These are phyloP conservation scores for Microsporum ferrugineum DNA, from an alignment of 2,329 filamentous ascomycete species.

Conservation along the genomic window DNA sequence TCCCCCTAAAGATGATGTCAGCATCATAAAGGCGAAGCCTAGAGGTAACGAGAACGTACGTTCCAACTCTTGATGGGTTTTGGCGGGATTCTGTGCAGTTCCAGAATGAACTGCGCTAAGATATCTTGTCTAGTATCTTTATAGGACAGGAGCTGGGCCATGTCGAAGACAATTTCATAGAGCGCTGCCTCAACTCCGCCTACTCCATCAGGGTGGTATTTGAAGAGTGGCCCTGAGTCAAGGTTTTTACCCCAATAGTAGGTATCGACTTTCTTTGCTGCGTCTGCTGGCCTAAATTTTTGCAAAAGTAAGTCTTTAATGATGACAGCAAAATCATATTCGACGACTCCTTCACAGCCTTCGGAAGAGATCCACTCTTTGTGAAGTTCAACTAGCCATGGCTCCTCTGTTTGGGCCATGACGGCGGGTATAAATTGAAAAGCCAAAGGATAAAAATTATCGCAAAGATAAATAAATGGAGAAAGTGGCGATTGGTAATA, in stretches of 20 bases:
- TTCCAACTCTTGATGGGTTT: not conserved
- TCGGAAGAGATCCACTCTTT: not conserved
- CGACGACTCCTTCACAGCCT: not conserved
- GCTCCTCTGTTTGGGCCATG: not conserved
- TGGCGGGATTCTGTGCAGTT: conserved; percentile 5
- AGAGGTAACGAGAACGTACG: not conserved
- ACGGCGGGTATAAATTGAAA: not conserved
- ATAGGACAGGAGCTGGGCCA: not conserved
- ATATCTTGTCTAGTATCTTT: conserved; percentile 7
- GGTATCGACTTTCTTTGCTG: not conserved
- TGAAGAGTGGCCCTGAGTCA: not conserved
- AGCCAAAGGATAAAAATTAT: not conserved
- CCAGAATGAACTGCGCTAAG: not conserved
- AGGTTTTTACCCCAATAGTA: conserved; percentile 7
- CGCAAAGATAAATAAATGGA: too few relatives aligned
- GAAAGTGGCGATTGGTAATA: too few relatives aligned
- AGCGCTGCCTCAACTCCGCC: not conserved
- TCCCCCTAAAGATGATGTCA: not conserved
- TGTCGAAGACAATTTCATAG: not conserved
- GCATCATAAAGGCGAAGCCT: not conserved
- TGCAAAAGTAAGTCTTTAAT: conserved; percentile 3
- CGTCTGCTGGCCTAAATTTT: not conserved
- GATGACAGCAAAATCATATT: conserved; percentile 6
- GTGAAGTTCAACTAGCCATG: conserved; percentile 1
- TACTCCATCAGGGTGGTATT: not conserved